Evolutionary conservation across 257 asterid species (phyloP), one percentile per base, ranked within the genome.

Genomic region (Linaria vulgaris): DNA sequence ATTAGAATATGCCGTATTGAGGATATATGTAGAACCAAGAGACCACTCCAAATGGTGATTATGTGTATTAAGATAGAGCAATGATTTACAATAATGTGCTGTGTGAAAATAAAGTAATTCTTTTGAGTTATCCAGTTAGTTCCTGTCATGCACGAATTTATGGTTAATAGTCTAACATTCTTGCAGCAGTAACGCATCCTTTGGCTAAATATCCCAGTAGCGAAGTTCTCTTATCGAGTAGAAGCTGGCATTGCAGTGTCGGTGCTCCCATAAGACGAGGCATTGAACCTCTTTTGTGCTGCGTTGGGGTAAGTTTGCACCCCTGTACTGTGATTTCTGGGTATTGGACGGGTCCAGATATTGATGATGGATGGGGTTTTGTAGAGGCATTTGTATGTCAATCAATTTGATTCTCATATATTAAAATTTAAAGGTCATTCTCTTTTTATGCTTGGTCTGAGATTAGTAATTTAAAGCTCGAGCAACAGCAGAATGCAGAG

Each of bases 331-430:
- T 68, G 39, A 78, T 88, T 66, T 78, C 83, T 59, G 96, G 96
- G 39, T 81, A 79, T 69, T 88, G 94, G 96, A 68, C 70, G 41
- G 94, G 96, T 54, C 96, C 96, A 2, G 96, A 85, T 66, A 13
- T 64, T 54, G 96, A 88, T 50, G 96, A 85, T 63, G 94, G 96
- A 57, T 88, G 94, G 85, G 96, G 96, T 70, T 81, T 83, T 76
- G 75, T 85, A 43, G 83, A 85, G 72, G 94, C 96, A 46, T 63
- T 56, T 75, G 68, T 85, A 53, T 39, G 56, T 49, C 67, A 54
- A 60, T 63, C 61, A 44, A 74, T 38, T 64, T 75, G 59, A 61
- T 69, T 31, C 22, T 34, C 27, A n/a, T 47, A 24, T 30, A 20
- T 41, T 1, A 34, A 16, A 17, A 30, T 30, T 56, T 15, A 31